phyloP scores from a whole-genome alignment of 768 basidiomycete species.

The Xerocomellus amylosporus region DNA sequence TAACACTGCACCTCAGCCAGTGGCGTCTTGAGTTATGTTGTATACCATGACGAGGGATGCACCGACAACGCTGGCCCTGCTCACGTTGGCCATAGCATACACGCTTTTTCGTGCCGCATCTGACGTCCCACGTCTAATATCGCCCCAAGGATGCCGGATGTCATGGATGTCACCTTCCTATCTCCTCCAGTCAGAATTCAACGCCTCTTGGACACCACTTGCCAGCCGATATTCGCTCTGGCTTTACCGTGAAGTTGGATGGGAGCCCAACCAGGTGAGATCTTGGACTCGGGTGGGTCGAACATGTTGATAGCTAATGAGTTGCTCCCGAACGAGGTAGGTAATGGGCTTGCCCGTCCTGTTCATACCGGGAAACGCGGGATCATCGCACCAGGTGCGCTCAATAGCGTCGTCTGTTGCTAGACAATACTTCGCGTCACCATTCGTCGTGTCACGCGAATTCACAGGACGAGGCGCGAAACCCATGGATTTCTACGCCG shows the following conservation, averaged over 20 bases:
- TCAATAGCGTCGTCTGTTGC: slow-evolving; percentile 92
- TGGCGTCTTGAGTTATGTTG: background rate
- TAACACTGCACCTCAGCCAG: too few relatives aligned
- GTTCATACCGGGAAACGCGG: slow-evolving; percentile 97
- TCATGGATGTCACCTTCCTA: slow-evolving; percentile 96
- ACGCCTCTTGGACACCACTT: slow-evolving; percentile 67
- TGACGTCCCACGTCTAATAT: slow-evolving; percentile 51
- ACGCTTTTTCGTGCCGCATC: slow-evolving; percentile 43
- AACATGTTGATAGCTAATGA: background rate
- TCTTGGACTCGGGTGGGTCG: slow-evolving; percentile 4
- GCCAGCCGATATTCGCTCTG: slow-evolving; percentile 78
- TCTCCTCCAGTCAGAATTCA: slow-evolving; percentile 64
- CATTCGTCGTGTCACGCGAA: slow-evolving; percentile 50
- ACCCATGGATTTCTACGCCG: slow-evolving; percentile 82
- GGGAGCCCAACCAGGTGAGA: slow-evolving; percentile 65
- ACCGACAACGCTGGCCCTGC: slow-evolving; percentile 23
- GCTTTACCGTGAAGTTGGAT: slow-evolving; percentile 86
- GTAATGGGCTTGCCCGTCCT: slow-evolving; percentile 75
- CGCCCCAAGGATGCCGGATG: slow-evolving; percentile 94
- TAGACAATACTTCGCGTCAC: slow-evolving; percentile 71
- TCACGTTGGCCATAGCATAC: slow-evolving; percentile 38
- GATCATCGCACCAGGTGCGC: slow-evolving; percentile 89
- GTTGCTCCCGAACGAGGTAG: slow-evolving; percentile 12
- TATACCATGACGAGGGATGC: slow-evolving; percentile 12
- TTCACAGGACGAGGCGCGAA: slow-evolving; percentile 47